These are phyloP conservation scores for Lasiosphaeria hispida DNA, from an alignment of 495 filamentous ascomycete species.

Conservation along the genomic window DNA sequence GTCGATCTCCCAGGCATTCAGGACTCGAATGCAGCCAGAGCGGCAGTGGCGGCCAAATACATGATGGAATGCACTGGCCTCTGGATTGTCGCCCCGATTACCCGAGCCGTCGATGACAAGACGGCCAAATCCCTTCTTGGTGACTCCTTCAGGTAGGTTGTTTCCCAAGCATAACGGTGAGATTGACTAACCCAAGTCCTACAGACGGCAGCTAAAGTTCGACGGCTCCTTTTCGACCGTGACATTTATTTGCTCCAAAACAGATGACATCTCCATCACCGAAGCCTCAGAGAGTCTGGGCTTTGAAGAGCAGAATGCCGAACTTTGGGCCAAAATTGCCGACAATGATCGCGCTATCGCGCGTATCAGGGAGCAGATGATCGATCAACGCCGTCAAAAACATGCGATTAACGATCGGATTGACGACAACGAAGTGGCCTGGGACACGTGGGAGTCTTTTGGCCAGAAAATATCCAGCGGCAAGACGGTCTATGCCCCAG, in stretches of 20 bases:
- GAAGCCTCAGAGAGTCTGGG: conserved; percentile 34
- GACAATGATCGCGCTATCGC: conserved; percentile 18
- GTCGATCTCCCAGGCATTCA: conserved; percentile 66
- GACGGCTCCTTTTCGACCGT: conserved; percentile 57
- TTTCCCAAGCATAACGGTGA: neutral
- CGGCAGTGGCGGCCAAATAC: conserved; percentile 58
- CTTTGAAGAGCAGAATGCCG: conserved; percentile 46
- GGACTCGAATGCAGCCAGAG: conserved; percentile 64
- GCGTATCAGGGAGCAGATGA: conserved; percentile 43
- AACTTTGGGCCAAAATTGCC: conserved; percentile 18
- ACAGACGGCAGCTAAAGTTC: conserved; percentile 57
- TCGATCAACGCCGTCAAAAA: conserved; percentile 35
- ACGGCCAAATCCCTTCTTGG: conserved; percentile 60
- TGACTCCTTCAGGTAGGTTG: conserved; percentile 49
- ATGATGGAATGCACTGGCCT: conserved; percentile 55
- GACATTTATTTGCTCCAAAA: conserved; percentile 67
- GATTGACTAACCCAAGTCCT: neutral
- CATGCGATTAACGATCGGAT: conserved; percentile 12
- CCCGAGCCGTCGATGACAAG: conserved; percentile 64
- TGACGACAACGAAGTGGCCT: conserved; percentile 35
- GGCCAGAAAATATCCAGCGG: conserved; percentile 44
- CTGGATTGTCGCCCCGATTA: conserved; percentile 67
- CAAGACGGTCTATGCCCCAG: conserved; percentile 49
- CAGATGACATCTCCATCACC: conserved; percentile 58
- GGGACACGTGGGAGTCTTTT: conserved; percentile 49